A percentile compares a stretch with the other conserved stretches of the same genome.
phyloP scores from a whole-genome alignment of 768 basidiomycete species.

The Gautieria morchelliformis region DNA sequence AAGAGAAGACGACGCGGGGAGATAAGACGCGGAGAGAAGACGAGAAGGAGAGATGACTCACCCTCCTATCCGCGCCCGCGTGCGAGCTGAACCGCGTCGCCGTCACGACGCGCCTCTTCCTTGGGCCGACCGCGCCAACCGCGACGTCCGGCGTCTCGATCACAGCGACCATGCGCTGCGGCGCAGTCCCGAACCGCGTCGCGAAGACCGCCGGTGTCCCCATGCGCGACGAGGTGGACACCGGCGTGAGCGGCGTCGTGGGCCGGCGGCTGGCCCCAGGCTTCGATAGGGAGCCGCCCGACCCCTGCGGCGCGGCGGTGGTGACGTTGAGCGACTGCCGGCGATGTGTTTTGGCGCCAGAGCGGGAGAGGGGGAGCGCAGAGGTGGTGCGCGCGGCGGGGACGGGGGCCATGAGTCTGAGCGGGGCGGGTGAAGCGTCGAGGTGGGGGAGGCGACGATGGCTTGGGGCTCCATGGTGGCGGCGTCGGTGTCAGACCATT shows the following conservation, averaged over 20 bases:
- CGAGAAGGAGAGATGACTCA: too few relatives aligned
- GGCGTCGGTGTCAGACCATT: constrained; percentile 61
- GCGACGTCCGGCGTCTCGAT: constrained; percentile 84
- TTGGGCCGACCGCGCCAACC: constrained; percentile 80
- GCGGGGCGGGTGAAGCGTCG: constrained; percentile 1
- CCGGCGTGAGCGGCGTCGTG: constrained; percentile 37
- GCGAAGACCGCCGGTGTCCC: constrained; percentile 28
- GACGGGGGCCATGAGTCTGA: constrained; percentile 18
- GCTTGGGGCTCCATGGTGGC: constrained; percentile 4
- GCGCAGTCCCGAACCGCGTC: constrained; percentile 43
- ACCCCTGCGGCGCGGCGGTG: constrained; percentile 14
- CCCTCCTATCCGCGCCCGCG: constrained; percentile 72
- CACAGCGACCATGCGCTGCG: constrained; percentile 74
- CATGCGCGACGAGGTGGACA: constrained; percentile 28
- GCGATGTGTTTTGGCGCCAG: constrained; percentile 20
- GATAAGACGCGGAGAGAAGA: too few relatives aligned
- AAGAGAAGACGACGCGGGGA: too few relatives aligned
- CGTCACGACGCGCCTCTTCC: constrained; percentile 76
- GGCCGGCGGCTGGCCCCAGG: constrained; percentile 32
- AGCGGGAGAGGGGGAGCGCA: constrained; percentile 44
- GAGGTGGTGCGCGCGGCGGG: constrained; percentile 32
- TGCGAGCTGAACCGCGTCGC: constrained; percentile 83
- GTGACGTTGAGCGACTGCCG: constrained; percentile 20
- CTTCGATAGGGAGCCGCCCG: constrained; percentile 29
- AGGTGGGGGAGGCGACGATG: constrained; percentile 4